Evolutionary conservation across 2,329 filamentous ascomycete species (phyloP).

Genomic region (Scedosporium boydii): DNA sequence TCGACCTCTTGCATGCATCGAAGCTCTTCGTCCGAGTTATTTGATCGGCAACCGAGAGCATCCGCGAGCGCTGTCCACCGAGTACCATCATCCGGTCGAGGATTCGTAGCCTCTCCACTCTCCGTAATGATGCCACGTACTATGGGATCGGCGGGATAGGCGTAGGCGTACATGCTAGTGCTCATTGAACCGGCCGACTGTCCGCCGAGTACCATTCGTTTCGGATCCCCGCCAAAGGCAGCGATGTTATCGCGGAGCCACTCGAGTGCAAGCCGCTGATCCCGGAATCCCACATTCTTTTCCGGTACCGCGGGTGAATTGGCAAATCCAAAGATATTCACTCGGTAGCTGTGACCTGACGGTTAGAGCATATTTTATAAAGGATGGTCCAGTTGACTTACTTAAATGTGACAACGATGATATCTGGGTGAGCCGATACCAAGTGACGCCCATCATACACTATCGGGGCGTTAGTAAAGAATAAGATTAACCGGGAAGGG

Average conservation of each 20-base stretch:
- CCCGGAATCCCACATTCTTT: slow-evolving; percentile 40
- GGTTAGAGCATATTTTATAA: background rate
- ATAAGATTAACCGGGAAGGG: background rate
- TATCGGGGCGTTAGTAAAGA: background rate
- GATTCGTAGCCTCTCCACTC: background rate
- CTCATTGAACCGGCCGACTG: slow-evolving; percentile 41
- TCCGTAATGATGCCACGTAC: background rate
- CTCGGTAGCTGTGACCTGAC: slow-evolving; percentile 32
- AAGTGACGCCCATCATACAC: background rate
- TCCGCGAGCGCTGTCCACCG: too few species aligned
- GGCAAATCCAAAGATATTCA: slow-evolving; percentile 43
- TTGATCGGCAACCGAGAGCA: too few species aligned
- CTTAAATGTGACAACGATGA: background rate
- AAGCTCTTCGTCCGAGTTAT: too few species aligned
- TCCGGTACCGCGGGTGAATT: slow-evolving; percentile 30
- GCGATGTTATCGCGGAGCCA: slow-evolving; percentile 43
- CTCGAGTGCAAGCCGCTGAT: slow-evolving; percentile 38
- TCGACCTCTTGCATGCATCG: too few species aligned
- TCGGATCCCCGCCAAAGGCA: slow-evolving; percentile 36
- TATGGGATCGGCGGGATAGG: background rate
- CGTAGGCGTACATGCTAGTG: slow-evolving; percentile 8
- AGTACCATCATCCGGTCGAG: too few species aligned
- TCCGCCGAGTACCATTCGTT: slow-evolving; percentile 42
- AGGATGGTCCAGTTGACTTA: background rate
- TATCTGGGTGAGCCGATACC: background rate